Evolutionary conservation across 805 yeast species (phyloP), one percentile per base, ranked within the genome.

Genomic region (Vanderwaltozyma polyspora): DNA sequence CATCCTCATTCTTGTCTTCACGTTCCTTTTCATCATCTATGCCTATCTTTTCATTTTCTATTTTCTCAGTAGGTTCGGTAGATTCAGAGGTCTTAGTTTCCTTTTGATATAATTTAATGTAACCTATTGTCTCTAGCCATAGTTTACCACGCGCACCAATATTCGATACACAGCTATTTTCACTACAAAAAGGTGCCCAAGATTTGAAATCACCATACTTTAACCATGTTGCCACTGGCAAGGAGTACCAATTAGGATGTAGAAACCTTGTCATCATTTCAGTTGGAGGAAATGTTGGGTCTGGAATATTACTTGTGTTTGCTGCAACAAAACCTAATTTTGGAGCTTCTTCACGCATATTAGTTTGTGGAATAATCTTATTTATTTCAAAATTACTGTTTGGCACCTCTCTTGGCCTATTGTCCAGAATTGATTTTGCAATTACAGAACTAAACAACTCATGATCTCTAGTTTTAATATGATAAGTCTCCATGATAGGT

Each of bases 381-480:
- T 86, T 64, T n/a, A 76, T 52, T 31, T 68, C 66, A 49, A 82
- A 78, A 11, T 52, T 52, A 23, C 78, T 77, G 21, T 76, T 77
- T 8, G 83, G 84, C 4, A 81, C 67, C 3, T 68, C 60, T 2
- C 81, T 72, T 32, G 74, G 76, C 41, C 94, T 73, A 29, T 77
- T 72, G 52, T 91, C 97, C 34, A 86, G 59, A 15, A 70, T 62
- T 0, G 96, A 83, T 47, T 74, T 79, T 19, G 72, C 68, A 23
- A 72, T 67, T 25, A 79, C 59, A 0, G 94, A 79, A 5, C 94
- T 70, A 52, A 91, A 89, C 32, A 91, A 63, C 11, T 95, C 94
- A 19, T 73, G 67, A 27, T 78, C 85, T 28, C 71, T 70, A 14
- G 80, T 74, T 8, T 72, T 59, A 23, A 78, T 56, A 38, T 68